These are phyloP conservation scores for Beauveria bassiana DNA, from an alignment of 2,329 filamentous ascomycete species.

Conservation along the genomic window DNA sequence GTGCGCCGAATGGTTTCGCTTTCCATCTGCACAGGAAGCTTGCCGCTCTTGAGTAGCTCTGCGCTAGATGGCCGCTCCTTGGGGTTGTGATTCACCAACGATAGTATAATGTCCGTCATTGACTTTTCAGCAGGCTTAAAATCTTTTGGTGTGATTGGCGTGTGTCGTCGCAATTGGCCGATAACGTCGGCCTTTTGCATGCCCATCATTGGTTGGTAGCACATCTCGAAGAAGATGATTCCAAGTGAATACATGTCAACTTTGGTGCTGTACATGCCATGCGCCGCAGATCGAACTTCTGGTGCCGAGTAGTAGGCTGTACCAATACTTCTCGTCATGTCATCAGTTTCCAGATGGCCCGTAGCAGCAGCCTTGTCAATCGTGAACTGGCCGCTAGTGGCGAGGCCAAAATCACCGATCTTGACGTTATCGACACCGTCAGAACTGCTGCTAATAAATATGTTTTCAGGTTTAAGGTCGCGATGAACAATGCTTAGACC, in stretches of 20 bases:
- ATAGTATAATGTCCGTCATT: conserved; percentile 71
- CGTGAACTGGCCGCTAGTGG: conserved; percentile 76
- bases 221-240: conserved; percentile 99
- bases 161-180: conserved; percentile 57
- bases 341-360: conserved; percentile 38
- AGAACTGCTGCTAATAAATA: conserved; percentile 66
- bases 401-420: conserved; percentile 93
- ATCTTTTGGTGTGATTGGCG: conserved; percentile 61
- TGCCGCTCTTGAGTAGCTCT: conserved; percentile 77
- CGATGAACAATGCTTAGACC: conserved; percentile 87
- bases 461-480: conserved; percentile 93
- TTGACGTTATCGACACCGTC: conserved; percentile 84
- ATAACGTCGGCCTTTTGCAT: conserved; percentile 60
- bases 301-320: conserved; percentile 92
- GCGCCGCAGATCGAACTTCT: conserved; percentile 70
- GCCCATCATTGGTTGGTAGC: conserved; percentile 58
- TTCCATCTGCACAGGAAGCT: conserved; percentile 84
- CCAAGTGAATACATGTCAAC: conserved; percentile 98
- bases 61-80: conserved; percentile 73
- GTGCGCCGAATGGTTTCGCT: conserved; percentile 83
- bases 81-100: conserved; percentile 74
- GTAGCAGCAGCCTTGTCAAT: conserved; percentile 43
- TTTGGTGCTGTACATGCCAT: conserved; percentile 79
- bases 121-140: conserved; percentile 65
- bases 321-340: conserved; percentile 64